phyloP scores from a whole-genome alignment of 1,139 yeast species.

The Blastobotrys elegans region DNA sequence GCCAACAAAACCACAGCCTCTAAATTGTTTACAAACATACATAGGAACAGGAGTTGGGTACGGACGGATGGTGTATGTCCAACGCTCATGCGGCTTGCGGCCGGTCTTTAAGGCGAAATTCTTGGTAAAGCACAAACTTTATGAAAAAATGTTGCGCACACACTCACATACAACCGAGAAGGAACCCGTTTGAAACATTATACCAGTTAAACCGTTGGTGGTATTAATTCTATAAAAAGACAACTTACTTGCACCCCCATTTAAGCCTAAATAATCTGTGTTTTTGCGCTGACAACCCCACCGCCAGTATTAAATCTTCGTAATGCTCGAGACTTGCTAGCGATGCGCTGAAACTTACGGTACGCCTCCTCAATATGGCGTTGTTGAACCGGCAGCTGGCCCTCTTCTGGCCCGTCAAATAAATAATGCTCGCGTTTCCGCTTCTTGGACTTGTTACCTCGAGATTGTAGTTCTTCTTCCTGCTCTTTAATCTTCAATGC shows the following conservation, averaged over 20 bases:
- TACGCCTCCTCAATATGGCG: conserved; percentile 90
- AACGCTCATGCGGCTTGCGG: too few relatives aligned
- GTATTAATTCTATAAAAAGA: neutral
- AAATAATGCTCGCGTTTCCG: conserved; percentile 51
- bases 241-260: neutral
- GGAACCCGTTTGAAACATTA: too few relatives aligned
- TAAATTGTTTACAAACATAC: too few relatives aligned
- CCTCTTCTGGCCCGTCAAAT: conserved; percentile 89
- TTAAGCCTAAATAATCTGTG: conserved; percentile 32
- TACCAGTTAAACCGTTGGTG: neutral
- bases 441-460: conserved; percentile 27
- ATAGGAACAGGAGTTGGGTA: too few relatives aligned
- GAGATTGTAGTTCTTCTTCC: conserved; percentile 47
- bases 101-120: too few relatives aligned
- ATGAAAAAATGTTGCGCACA: too few relatives aligned
- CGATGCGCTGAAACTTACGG: conserved; percentile 67
- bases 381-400: conserved; percentile 75
- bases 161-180: too few relatives aligned
- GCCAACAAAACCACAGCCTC: too few relatives aligned
- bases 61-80: too few relatives aligned
- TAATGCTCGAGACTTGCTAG: conserved; percentile 58
- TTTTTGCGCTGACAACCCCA: conserved; percentile 43
- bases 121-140: too few relatives aligned
- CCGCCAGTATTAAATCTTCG: conserved; percentile 62
- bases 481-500: conserved; percentile 75